Conservation (phyloP, 106 monocot genomes). For the Alisma plantagoaquatica region DNA sequence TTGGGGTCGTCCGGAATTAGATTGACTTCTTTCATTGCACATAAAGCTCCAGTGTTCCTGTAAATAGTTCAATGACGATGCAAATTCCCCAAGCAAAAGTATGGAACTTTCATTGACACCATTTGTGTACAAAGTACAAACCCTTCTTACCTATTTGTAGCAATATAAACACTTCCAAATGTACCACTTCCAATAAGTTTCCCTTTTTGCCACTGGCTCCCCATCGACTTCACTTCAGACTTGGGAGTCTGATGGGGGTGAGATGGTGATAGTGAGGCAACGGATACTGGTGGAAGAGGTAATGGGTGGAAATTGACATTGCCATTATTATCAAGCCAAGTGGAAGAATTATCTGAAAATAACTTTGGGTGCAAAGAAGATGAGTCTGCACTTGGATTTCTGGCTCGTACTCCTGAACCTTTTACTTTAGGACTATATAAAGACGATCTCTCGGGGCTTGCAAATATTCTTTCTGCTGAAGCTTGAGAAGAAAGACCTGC, state of each 20-base stretch:
- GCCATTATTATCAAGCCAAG: slow-evolving; percentile 28
- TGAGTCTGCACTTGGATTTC: slow-evolving; percentile 50
- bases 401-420: slow-evolving; percentile 43
- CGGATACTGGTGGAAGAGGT: slow-evolving; percentile 63
- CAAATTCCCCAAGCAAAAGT: too few relatives aligned
- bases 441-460: slow-evolving; percentile 39
- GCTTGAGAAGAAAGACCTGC: slow-evolving; percentile 23
- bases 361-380: slow-evolving; percentile 58
- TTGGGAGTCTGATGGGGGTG: slow-evolving; percentile 27
- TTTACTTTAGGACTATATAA: slow-evolving; percentile 21
- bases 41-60: slow-evolving; percentile 77
- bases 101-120: too few relatives aligned
- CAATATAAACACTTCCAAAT: slow-evolving; percentile 75
- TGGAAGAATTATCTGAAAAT: slow-evolving; percentile 26
- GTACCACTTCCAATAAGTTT: slow-evolving; percentile 85
- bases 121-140: too few relatives aligned
- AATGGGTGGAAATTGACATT: slow-evolving; percentile 57
- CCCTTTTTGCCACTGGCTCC: slow-evolving; percentile 75
- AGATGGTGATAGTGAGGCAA: slow-evolving; percentile 13
- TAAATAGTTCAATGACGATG: too few relatives aligned
- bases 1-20: slow-evolving; percentile 77
- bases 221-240: slow-evolving; percentile 27
- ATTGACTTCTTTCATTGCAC: slow-evolving; percentile 99
- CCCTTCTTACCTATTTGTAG: slow-evolving; percentile 57
- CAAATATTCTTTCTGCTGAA: slow-evolving; percentile 31